Evolutionary conservation across 345 rosid species (phyloP).

Genomic region (Salix arbutifolia): DNA sequence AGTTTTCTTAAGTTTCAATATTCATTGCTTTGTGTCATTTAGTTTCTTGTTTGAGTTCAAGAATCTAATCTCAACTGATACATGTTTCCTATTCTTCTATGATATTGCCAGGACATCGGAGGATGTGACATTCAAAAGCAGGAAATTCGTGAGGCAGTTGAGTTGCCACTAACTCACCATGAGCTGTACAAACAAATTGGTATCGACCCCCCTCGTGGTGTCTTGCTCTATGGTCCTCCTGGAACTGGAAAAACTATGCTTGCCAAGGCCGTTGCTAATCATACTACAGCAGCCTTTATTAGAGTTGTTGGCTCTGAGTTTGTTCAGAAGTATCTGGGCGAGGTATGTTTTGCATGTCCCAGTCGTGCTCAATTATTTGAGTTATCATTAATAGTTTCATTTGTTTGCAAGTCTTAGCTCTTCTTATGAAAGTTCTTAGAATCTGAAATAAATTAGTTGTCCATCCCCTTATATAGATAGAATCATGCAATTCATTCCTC

Average conservation of each 20-base stretch:
- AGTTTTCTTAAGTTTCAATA: too few species aligned
- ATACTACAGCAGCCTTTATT: conserved; percentile 24
- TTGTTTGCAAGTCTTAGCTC: too few species aligned
- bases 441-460: too few species aligned
- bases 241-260: conserved; percentile 95
- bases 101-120: conserved; percentile 93
- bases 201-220: conserved; percentile 90
- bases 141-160: conserved; percentile 95
- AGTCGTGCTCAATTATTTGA: too few species aligned
- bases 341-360: conserved; percentile 31
- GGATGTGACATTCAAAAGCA: conserved; percentile 93
- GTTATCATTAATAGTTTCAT: too few species aligned
- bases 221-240: conserved; percentile 87
- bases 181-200: conserved; percentile 84
- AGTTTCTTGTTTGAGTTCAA: too few species aligned
- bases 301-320: conserved; percentile 26
- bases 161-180: conserved; percentile 77
- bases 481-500: too few species aligned
- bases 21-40: too few species aligned
- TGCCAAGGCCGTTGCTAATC: conserved; percentile 57
- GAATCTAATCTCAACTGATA: too few species aligned
- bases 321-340: conserved; percentile 26
- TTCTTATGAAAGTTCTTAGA: too few species aligned
- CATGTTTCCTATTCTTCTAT: too few species aligned
- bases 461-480: too few species aligned